Evolutionary conservation across 1,284 basidiomycete genomes (phyloP).

Genomic region (Gymnopus androsaceus): DNA sequence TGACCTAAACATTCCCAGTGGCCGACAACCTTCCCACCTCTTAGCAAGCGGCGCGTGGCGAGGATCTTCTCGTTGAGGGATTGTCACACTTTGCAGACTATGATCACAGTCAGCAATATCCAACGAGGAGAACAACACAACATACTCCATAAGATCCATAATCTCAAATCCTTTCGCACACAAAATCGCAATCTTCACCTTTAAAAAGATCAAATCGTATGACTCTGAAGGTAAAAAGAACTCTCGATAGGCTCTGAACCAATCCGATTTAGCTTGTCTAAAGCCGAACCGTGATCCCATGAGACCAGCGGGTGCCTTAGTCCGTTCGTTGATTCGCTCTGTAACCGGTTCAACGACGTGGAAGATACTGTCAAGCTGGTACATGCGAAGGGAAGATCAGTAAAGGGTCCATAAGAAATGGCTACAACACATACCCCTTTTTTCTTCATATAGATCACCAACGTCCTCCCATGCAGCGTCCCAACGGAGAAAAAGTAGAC

Average conservation of each 20-base stretch:
- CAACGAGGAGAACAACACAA: slow-evolving; percentile 13
- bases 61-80: slow-evolving; percentile 69
- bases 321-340: slow-evolving; percentile 79
- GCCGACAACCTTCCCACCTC: slow-evolving; percentile 68
- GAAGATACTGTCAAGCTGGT: slow-evolving; percentile 84
- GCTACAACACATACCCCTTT: slow-evolving; percentile 68
- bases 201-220: slow-evolving; percentile 75
- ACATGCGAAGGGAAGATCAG: background rate
- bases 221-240: slow-evolving; percentile 60
- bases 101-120: slow-evolving; percentile 7
- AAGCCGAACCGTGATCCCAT: slow-evolving; percentile 74
- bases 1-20: slow-evolving; percentile 80
- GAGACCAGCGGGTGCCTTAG: slow-evolving; percentile 62
- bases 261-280: slow-evolving; percentile 79
- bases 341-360: slow-evolving; percentile 91
- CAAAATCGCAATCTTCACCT: slow-evolving; percentile 78
- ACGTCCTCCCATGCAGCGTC: slow-evolving; percentile 77
- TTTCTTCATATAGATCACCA: slow-evolving; percentile 95
- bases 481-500: slow-evolving; percentile 96
- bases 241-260: slow-evolving; percentile 88
- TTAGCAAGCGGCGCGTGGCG: slow-evolving; percentile 63
- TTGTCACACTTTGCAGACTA: slow-evolving; percentile 77
- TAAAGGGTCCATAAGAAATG: background rate
- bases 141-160: slow-evolving; percentile 48
- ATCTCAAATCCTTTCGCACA: slow-evolving; percentile 81